Evolutionary conservation across 2,329 filamentous ascomycete species (phyloP).

Genomic region (Exutisphaerella laricina): DNA sequence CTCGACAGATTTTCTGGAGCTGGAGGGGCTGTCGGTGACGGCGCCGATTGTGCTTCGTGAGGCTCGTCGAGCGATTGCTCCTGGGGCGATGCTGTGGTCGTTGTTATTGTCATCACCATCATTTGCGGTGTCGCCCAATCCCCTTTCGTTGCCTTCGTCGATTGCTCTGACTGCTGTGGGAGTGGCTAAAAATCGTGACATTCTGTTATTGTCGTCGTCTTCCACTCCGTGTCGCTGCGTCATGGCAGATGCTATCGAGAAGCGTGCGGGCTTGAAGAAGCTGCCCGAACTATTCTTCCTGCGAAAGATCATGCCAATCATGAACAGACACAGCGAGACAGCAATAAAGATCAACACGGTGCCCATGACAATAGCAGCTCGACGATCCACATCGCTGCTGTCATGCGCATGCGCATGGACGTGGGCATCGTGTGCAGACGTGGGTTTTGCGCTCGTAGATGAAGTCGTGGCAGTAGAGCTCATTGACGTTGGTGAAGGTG

Average conservation of each 20-base stretch:
- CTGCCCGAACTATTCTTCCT: conserved; percentile 11
- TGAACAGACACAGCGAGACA: conserved; percentile 1
- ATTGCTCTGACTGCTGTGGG: neutral
- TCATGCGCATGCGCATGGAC: neutral
- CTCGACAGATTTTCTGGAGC: neutral
- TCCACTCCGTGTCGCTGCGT: neutral
- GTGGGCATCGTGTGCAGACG: neutral
- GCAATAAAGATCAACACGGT: conserved; percentile 5
- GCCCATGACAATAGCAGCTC: conserved; percentile 5
- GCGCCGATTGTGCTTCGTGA: neutral
- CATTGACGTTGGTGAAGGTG: neutral
- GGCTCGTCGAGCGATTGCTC: neutral
- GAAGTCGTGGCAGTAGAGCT: neutral
- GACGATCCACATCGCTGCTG: conserved; percentile 4
- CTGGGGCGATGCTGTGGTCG: neutral
- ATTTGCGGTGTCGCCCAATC: neutral
- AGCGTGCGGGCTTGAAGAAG: conserved; percentile 9
- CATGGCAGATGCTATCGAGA: conserved; percentile 3
- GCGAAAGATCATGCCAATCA: conserved; percentile 2
- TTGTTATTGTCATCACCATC: neutral
- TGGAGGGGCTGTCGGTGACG: neutral
- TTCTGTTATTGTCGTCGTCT: neutral
- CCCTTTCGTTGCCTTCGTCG: neutral
- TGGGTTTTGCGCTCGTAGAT: neutral
- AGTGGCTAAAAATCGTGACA: neutral